These are phyloP conservation scores for Casuarina equisetifolia DNA, from an alignment of 306 rosid genomes.

Conservation along the genomic window DNA sequence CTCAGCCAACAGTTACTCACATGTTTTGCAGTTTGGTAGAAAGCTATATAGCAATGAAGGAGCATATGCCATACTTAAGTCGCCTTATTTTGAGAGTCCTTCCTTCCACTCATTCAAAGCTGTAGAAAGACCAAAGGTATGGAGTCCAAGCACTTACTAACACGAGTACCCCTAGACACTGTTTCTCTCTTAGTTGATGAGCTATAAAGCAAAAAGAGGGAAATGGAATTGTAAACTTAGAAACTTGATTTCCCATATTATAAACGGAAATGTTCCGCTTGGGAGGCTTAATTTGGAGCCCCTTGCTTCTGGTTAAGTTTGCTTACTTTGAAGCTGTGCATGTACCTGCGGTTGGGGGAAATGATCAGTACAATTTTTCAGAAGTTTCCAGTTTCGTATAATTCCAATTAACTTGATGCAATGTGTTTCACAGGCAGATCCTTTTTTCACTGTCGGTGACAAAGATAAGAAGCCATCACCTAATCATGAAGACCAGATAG, in stretches of 20 bases:
- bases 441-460: slow-evolving; percentile 47
- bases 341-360: slow-evolving; percentile 4
- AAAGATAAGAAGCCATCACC: slow-evolving; percentile 33
- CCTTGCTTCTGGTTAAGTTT: neutral
- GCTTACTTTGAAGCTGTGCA: slow-evolving; percentile 28
- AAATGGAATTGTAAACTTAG: neutral
- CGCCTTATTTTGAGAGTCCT: slow-evolving; percentile 69
- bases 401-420: slow-evolving; percentile 19
- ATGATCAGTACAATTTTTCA: slow-evolving; percentile 1
- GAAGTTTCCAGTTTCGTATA: slow-evolving; percentile 1
- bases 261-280: slow-evolving; percentile 14
- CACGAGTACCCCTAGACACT: neutral
- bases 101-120: slow-evolving; percentile 73
- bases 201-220: slow-evolving; percentile 13
- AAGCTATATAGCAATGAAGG: slow-evolving; percentile 70
- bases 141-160: slow-evolving; percentile 14
- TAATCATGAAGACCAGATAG: slow-evolving; percentile 43
- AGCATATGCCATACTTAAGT: slow-evolving; percentile 73
- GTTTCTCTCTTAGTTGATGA: slow-evolving; percentile 14
- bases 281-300: slow-evolving; percentile 18
- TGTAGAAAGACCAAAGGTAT: slow-evolving; percentile 66
- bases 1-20: slow-evolving; percentile 20
- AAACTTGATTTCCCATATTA: slow-evolving; percentile 6
- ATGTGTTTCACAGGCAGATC: slow-evolving; percentile 55
- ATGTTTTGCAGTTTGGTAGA: slow-evolving; percentile 57